Conservation (phyloP, 768 basidiomycete species). For the Dioszegia hungarica region DNA sequence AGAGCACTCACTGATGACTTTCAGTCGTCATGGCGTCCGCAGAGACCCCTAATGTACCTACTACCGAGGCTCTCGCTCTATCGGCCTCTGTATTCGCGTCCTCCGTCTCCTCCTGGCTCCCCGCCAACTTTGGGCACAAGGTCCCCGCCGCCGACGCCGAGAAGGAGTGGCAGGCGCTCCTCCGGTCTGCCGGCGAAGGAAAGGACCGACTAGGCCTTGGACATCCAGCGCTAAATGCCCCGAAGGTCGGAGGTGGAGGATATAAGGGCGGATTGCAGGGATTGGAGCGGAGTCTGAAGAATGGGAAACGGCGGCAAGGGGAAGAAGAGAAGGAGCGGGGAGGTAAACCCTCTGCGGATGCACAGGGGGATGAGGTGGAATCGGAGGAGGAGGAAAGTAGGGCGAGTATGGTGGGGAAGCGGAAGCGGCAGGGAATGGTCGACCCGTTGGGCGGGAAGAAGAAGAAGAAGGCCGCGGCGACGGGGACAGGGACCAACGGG, state of each 20-base stretch:
- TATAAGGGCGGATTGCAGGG: slow-evolving; percentile 3
- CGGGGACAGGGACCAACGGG: neutral
- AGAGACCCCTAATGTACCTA: neutral
- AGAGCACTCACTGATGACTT: too few relatives aligned
- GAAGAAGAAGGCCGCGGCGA: slow-evolving; percentile 9
- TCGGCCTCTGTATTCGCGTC: slow-evolving; percentile 29
- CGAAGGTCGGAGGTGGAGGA: slow-evolving; percentile 1
- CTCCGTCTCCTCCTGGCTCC: slow-evolving; percentile 29
- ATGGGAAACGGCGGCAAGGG: slow-evolving; percentile 2
- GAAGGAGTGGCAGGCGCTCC: slow-evolving; percentile 4
- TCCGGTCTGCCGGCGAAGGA: slow-evolving; percentile 2
- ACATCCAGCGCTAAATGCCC: slow-evolving; percentile 20
- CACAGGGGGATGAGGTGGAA: slow-evolving; percentile 12
- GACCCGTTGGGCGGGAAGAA: slow-evolving; percentile 22
- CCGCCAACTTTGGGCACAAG: slow-evolving; percentile 20
- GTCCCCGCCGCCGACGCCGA: neutral
- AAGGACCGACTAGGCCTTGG: slow-evolving; percentile 29
- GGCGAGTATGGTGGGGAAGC: slow-evolving; percentile 16
- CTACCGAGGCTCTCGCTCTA: slow-evolving; percentile 16
- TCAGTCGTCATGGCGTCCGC: too few relatives aligned
- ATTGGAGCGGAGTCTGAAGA: slow-evolving; percentile 1
- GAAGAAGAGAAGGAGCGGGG: slow-evolving; percentile 3
- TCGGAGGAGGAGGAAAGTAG: slow-evolving; percentile 28
- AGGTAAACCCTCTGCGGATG: neutral
- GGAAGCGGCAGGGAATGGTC: slow-evolving; percentile 1